phyloP scores from a whole-genome alignment of 306 rosid genomes.

The Lathyrus sativus region DNA sequence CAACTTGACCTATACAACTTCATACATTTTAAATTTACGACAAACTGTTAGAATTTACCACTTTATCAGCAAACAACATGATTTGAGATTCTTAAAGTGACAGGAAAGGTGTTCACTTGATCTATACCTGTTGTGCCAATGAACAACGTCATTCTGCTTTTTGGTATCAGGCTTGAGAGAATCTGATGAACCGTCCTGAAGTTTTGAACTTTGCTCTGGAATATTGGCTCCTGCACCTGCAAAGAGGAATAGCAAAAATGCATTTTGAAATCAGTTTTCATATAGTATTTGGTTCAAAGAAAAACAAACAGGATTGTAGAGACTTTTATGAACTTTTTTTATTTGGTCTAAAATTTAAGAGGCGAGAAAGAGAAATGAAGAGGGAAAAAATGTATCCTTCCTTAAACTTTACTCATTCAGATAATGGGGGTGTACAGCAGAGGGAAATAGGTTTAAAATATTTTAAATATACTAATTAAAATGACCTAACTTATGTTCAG shows the following conservation, averaged over 20 bases:
- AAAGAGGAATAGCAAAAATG: constrained; percentile 12
- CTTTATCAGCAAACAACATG: constrained; percentile 14
- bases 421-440: background rate
- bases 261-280: constrained; percentile 6
- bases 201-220: constrained; percentile 65
- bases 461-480: background rate
- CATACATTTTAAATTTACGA: constrained; percentile 7
- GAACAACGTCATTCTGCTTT: constrained; percentile 79
- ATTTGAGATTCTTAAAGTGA: constrained; percentile 23
- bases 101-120: constrained; percentile 17
- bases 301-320: background rate
- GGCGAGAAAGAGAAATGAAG: background rate
- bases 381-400: background rate
- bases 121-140: constrained; percentile 85
- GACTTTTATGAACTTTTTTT: background rate
- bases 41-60: constrained; percentile 14
- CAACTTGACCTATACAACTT: background rate
- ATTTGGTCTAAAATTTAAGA: background rate
- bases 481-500: background rate
- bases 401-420: background rate
- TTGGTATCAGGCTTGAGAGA: constrained; percentile 69
- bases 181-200: constrained; percentile 63
- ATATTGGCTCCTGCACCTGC: constrained; percentile 59
- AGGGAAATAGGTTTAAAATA: constrained; percentile 8
- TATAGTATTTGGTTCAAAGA: background rate